Evolutionary conservation across 768 basidiomycete species (phyloP).

Genomic region (Lactarius tabidus): DNA sequence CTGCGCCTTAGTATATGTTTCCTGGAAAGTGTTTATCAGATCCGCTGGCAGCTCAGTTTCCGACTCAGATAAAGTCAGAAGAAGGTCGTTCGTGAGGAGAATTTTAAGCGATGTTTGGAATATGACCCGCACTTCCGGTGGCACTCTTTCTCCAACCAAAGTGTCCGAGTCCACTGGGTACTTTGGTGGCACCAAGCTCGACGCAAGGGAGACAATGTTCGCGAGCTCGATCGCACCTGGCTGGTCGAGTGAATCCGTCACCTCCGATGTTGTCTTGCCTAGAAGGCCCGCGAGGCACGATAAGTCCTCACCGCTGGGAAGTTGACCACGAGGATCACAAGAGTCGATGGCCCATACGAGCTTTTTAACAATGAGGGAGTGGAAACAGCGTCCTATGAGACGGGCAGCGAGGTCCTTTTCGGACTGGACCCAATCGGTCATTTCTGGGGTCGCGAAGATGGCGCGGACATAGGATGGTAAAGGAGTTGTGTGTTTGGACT

Average conservation of each 20-base stretch:
- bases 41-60: not conserved
- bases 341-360: not conserved
- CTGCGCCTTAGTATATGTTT: not conserved
- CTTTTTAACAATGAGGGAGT: not conserved
- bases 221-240: too few species aligned
- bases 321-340: not conserved
- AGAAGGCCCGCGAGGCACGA: not conserved
- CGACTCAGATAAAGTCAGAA: too few species aligned
- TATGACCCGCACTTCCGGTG: too few species aligned
- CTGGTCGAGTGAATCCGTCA: too few species aligned
- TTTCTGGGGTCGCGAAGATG: not conserved
- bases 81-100: too few species aligned
- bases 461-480: slow-evolving; percentile 3
- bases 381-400: not conserved
- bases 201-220: too few species aligned
- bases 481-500: not conserved
- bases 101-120: too few species aligned
- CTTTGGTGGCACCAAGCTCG: too few species aligned
- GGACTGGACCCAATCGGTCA: not conserved
- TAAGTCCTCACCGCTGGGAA: not conserved
- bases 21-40: not conserved
- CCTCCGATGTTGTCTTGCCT: too few species aligned
- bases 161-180: too few species aligned
- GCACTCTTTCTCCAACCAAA: too few species aligned
- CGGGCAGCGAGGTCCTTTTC: not conserved